Conservation (phyloP, 306 rosid genomes). For the Casuarina equisetifolia region DNA sequence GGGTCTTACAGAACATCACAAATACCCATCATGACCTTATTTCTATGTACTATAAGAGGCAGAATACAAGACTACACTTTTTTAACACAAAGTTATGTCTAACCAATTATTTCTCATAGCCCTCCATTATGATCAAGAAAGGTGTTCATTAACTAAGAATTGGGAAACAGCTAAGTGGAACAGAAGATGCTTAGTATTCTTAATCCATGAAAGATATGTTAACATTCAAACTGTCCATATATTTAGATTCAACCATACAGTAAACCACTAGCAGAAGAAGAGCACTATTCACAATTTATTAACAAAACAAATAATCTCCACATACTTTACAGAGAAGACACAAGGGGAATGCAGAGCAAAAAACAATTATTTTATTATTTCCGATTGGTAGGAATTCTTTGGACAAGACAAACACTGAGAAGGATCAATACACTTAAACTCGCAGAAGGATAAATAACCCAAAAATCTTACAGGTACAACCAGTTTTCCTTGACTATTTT, state of each 20-base stretch:
- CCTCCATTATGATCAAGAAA: neutral
- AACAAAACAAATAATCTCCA: conserved; percentile 18
- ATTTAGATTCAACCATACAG: neutral
- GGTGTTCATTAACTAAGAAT: neutral
- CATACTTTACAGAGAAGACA: conserved; percentile 26
- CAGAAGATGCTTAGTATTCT: neutral
- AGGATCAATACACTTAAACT: conserved; percentile 17
- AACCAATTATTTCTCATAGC: neutral
- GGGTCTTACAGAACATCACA: neutral
- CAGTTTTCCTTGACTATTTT: conserved; percentile 47
- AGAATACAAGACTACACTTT: neutral
- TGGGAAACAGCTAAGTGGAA: neutral
- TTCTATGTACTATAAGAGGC: neutral
- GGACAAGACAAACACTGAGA: conserved; percentile 22
- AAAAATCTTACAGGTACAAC: conserved; percentile 25
- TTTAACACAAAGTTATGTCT: neutral
- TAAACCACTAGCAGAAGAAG: conserved; percentile 3
- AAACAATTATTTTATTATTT: conserved; percentile 17
- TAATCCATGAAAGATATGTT: neutral
- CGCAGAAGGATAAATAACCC: conserved; percentile 11
- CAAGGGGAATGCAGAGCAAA: conserved; percentile 19
- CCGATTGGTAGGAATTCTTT: conserved; percentile 11
- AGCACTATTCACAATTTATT: conserved; percentile 17
- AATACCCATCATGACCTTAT: neutral
- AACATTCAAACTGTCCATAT: neutral